phyloP scores from a whole-genome alignment of 2,329 filamentous ascomycete genomes.

The Aciculosporium take region DNA sequence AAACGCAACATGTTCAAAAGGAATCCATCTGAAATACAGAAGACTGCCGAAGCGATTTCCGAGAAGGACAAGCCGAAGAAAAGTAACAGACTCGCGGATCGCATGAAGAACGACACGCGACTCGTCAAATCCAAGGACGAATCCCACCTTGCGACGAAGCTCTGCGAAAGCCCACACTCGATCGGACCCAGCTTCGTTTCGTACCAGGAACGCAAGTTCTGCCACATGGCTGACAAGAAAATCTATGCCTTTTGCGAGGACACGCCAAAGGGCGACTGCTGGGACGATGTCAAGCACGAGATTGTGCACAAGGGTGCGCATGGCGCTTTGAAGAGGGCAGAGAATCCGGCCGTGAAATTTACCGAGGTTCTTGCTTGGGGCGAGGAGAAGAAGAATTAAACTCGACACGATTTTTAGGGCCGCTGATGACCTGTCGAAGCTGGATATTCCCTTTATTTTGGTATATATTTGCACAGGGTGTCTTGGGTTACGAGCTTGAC shows the following conservation, averaged over 20 bases:
- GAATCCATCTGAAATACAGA: neutral
- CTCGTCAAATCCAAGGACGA: neutral
- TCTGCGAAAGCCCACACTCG: slow-evolving; percentile 6
- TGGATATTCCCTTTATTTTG: neutral
- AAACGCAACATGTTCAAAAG: neutral
- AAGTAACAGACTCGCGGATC: no score
- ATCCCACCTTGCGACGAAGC: slow-evolving; percentile 3
- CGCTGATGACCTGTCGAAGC: neutral
- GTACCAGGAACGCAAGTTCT: slow-evolving; percentile 9
- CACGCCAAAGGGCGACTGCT: slow-evolving; percentile 6
- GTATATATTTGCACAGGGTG: neutral
- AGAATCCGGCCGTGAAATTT: neutral
- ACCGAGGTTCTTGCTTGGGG: neutral
- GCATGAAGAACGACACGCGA: neutral
- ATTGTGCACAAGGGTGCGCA: neutral
- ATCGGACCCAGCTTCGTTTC: slow-evolving; percentile 8
- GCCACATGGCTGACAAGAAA: slow-evolving; percentile 10
- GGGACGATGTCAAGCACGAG: slow-evolving; percentile 7
- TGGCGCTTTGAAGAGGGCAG: neutral
- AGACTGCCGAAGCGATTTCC: no score
- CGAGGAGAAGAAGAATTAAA: neutral
- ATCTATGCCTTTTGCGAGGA: slow-evolving; percentile 8
- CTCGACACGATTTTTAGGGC: neutral
- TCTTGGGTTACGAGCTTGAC: neutral
- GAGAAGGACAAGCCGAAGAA: neutral